These are phyloP conservation scores for Mrakia hoshinonis DNA, from an alignment of 768 basidiomycete species.

Conservation along the genomic window DNA sequence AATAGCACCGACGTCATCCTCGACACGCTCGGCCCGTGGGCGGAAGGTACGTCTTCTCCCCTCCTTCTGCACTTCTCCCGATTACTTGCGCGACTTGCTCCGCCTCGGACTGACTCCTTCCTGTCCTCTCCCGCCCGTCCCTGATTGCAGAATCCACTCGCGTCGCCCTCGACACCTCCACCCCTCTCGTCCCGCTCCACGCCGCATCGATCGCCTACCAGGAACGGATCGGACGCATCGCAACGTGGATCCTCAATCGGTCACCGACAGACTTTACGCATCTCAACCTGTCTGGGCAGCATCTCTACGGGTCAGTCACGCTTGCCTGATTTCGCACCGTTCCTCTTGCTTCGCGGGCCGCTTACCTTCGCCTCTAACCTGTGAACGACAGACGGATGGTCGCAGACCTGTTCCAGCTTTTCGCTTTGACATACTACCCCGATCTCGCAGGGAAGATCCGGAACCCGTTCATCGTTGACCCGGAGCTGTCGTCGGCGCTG, in stretches of 20 bases:
- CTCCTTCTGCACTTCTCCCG: neutral
- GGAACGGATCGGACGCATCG: constrained; percentile 1
- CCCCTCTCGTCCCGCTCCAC: constrained; percentile 12
- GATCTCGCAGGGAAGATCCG: neutral
- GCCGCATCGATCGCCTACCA: constrained; percentile 13
- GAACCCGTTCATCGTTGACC: constrained; percentile 10
- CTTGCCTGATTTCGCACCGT: neutral
- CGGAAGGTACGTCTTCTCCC: neutral
- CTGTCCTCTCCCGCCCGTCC: too few relatives aligned
- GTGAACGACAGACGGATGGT: constrained; percentile 17
- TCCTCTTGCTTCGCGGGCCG: neutral
- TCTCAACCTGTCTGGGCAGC: constrained; percentile 7
- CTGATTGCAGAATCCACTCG: constrained; percentile 5
- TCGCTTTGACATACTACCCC: neutral
- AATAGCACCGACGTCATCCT: neutral
- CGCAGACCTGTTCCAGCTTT: constrained; percentile 22
- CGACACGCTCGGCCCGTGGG: constrained; percentile 6
- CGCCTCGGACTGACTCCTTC: too few relatives aligned
- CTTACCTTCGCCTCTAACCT: neutral
- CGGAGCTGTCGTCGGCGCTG: constrained; percentile 5
- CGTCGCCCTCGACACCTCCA: neutral
- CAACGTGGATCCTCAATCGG: constrained; percentile 11
- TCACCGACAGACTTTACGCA: constrained; percentile 12
- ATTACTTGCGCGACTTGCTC: too few relatives aligned
- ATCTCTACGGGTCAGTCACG: neutral